Percentiles rank a stretch among this genome's conserved stretches.
Conservation (phyloP, 805 yeast genomes). For the Tetrapisispora iriomotensis region DNA sequence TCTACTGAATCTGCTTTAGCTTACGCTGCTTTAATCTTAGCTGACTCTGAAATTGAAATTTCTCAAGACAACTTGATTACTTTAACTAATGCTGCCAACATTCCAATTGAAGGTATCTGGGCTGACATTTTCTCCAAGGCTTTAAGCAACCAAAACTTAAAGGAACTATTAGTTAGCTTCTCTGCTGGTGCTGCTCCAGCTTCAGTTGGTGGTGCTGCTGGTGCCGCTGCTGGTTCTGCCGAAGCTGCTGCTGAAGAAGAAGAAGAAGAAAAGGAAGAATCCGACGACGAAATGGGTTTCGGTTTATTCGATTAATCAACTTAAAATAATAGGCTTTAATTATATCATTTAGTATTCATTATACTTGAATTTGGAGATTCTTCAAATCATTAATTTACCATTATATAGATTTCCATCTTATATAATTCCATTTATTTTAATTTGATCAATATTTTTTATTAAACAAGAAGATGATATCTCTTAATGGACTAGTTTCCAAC, state of each 20-base stretch:
- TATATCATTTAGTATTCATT: no score
- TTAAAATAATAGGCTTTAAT: slow-evolving; percentile 2
- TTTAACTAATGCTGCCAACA: slow-evolving; percentile 64
- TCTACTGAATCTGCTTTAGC: slow-evolving; percentile 86
- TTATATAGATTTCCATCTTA: slow-evolving; percentile 3
- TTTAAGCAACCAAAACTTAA: slow-evolving; percentile 67
- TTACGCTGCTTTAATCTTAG: slow-evolving; percentile 97
- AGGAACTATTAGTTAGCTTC: slow-evolving; percentile 54
- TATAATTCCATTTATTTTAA: slow-evolving; percentile 3
- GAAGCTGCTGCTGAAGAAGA: slow-evolving; percentile 49
- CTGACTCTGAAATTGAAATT: slow-evolving; percentile 94
- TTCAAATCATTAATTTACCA: no score
- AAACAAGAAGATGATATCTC: not conserved
- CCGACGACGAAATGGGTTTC: slow-evolving; percentile 83
- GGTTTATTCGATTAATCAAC: slow-evolving; percentile 69
- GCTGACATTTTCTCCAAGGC: slow-evolving; percentile 77
- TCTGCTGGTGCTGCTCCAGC: slow-evolving; percentile 40
- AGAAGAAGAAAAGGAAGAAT: slow-evolving; percentile 53
- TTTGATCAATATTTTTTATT: slow-evolving; percentile 4
- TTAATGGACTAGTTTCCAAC: no score
- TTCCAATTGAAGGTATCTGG: slow-evolving; percentile 61
- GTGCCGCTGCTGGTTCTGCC: slow-evolving; percentile 36
- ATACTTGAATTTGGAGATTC: no score
- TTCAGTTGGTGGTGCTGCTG: slow-evolving; percentile 34
- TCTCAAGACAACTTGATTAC: slow-evolving; percentile 70